phyloP scores from a whole-genome alignment of 2,329 filamentous ascomycete genomes.

The Fusarium newnesense region DNA sequence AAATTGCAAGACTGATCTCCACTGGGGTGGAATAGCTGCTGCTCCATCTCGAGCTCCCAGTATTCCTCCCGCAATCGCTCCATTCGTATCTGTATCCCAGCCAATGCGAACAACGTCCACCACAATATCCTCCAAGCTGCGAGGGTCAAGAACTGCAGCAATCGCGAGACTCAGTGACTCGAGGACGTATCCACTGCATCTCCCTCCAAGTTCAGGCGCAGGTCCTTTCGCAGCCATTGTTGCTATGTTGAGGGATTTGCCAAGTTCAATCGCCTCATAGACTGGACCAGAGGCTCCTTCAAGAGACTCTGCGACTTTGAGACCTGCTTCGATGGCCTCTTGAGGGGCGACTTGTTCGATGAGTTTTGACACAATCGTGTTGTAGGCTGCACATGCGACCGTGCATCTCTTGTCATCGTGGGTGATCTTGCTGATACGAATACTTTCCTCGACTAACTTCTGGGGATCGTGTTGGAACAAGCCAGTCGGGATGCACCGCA shows the following conservation, averaged over 20 bases:
- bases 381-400: slow-evolving; percentile 53
- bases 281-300: slow-evolving; percentile 38
- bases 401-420: slow-evolving; percentile 52
- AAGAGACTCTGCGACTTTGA: slow-evolving; percentile 33
- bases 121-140: slow-evolving; percentile 55
- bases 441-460: slow-evolving; percentile 46
- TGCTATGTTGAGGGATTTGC: slow-evolving; percentile 38
- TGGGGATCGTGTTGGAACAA: slow-evolving; percentile 49
- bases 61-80: slow-evolving; percentile 57
- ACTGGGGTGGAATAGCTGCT: slow-evolving; percentile 53
- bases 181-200: slow-evolving; percentile 54
- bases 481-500: slow-evolving; percentile 59
- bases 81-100: slow-evolving; percentile 59
- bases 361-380: slow-evolving; percentile 49
- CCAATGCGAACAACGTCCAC: slow-evolving; percentile 59
- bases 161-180: slow-evolving; percentile 55
- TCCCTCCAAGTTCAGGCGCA: slow-evolving; percentile 39
- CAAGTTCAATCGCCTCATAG: slow-evolving; percentile 44
- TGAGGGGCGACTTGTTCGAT: slow-evolving; percentile 38
- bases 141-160: slow-evolving; percentile 54
- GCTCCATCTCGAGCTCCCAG: slow-evolving; percentile 57
- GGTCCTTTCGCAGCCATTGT: slow-evolving; percentile 49
- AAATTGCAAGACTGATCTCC: slow-evolving; percentile 55
- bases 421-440: slow-evolving; percentile 53
- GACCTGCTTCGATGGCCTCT: slow-evolving; percentile 47